Conservation (phyloP, 2,329 filamentous ascomycete genomes). For the Thelonectria discophora region DNA sequence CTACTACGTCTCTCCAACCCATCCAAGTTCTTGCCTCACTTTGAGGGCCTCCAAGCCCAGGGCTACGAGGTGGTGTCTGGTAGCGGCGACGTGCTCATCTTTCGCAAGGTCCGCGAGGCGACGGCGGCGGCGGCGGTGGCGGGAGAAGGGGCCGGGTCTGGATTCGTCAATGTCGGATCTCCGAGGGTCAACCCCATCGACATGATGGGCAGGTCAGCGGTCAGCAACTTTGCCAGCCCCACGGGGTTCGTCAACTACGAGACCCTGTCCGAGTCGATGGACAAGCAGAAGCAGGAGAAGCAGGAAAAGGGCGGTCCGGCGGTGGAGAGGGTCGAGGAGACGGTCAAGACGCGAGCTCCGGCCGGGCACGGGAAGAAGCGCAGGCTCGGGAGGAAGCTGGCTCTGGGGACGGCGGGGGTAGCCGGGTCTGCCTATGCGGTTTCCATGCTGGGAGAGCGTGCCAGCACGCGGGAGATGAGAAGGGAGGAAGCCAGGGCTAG, state of each 20-base stretch:
- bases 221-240: conserved; percentile 69
- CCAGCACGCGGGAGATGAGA: conserved; percentile 55
- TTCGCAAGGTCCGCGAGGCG: conserved; percentile 63
- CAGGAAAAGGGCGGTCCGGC: too few relatives aligned
- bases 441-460: conserved; percentile 67
- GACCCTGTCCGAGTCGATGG: conserved; percentile 40
- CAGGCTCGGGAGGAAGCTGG: conserved; percentile 56
- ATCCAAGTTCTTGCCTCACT: conserved; percentile 71
- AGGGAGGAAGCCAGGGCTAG: conserved; percentile 51
- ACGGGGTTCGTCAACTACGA: conserved; percentile 74
- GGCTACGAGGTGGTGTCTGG: conserved; percentile 75
- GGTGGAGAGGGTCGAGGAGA: conserved; percentile 57
- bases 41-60: conserved; percentile 64
- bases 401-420: conserved; percentile 63
- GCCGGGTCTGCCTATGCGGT: conserved; percentile 66
- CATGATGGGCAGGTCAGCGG: conserved; percentile 58
- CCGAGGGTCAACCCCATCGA: conserved; percentile 66
- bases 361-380: conserved; percentile 49
- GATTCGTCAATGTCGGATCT: not conserved
- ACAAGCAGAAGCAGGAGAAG: conserved; percentile 40
- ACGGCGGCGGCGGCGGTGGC: conserved; percentile 31
- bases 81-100: conserved; percentile 69
- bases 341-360: conserved; percentile 52
- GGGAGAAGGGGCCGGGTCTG: not conserved
- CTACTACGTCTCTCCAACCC: conserved; percentile 69